Evolutionary conservation across 2,329 filamentous ascomycete genomes (phyloP).

Genomic region (Aspergillus candidus): DNA sequence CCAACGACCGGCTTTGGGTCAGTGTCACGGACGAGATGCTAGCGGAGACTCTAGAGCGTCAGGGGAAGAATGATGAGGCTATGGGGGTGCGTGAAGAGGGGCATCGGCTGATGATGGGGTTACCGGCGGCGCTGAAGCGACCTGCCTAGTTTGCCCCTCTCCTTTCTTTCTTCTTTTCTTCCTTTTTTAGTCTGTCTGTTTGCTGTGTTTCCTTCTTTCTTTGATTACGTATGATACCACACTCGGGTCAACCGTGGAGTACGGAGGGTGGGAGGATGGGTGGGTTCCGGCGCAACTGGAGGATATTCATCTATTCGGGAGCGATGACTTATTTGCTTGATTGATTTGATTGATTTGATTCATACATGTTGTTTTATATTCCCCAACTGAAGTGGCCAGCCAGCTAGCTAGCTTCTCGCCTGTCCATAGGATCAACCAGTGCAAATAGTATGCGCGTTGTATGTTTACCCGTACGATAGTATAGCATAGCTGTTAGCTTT

Average conservation of each 20-base stretch:
- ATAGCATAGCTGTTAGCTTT: no score
- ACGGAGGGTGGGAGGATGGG: no score
- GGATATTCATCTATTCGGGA: no score
- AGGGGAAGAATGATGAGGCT: conserved; percentile 57
- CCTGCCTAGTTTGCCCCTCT: conserved; percentile 7
- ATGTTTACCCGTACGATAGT: no score
- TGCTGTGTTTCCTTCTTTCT: conserved; percentile 1
- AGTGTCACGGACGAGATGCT: conserved; percentile 76
- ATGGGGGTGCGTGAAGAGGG: conserved; percentile 41
- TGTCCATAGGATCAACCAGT: no score
- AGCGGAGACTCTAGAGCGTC: conserved; percentile 65
- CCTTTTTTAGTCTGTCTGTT: neutral
- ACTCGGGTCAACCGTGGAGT: neutral
- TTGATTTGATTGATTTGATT: no score
- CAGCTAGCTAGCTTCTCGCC: no score
- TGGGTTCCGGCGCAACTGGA: no score
- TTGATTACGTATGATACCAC: conserved; percentile 2
- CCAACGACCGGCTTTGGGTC: conserved; percentile 68
- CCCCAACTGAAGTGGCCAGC: no score
- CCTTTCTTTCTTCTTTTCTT: conserved; percentile 1
- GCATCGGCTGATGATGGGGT: conserved; percentile 31
- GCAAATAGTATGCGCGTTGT: no score
- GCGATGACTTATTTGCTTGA: no score
- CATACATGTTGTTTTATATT: no score
- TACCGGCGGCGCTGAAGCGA: conserved; percentile 34